Conservation (phyloP, 495 filamentous ascomycete species). For the Hypomontagnella monticulosa region DNA sequence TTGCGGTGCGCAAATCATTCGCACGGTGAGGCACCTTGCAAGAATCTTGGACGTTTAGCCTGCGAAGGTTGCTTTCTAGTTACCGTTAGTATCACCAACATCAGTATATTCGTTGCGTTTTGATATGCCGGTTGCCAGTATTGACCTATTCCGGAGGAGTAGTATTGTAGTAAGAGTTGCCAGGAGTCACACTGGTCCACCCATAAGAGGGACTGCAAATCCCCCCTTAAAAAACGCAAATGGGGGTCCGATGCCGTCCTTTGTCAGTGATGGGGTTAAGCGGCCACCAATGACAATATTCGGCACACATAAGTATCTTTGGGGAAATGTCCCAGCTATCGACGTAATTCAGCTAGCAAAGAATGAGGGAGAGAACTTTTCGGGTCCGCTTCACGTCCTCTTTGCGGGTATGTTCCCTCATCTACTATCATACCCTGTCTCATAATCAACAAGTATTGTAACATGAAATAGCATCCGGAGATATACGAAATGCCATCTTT, state of each 20-base stretch:
- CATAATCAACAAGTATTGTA: too few relatives aligned
- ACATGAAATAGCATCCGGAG: slow-evolving; percentile 53
- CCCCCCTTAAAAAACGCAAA: slow-evolving; percentile 35
- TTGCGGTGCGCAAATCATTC: slow-evolving; percentile 1
- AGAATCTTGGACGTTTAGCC: slow-evolving; percentile 1
- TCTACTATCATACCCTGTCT: too few relatives aligned
- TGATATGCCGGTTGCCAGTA: neutral
- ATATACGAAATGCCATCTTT: slow-evolving; percentile 56
- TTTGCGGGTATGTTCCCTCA: slow-evolving; percentile 49
- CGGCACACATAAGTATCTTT: slow-evolving; percentile 43
- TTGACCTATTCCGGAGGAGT: neutral
- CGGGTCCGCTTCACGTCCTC: slow-evolving; percentile 45
- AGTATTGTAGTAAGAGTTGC: slow-evolving; percentile 54
- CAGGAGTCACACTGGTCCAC: slow-evolving; percentile 45
- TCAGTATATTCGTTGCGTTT: neutral
- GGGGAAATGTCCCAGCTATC: slow-evolving; percentile 56
- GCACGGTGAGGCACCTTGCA: neutral
- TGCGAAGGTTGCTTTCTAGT: slow-evolving; percentile 16
- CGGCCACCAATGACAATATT: too few relatives aligned
- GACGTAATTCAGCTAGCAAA: slow-evolving; percentile 51
- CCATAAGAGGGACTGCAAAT: slow-evolving; percentile 53
- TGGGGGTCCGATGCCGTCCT: slow-evolving; percentile 46
- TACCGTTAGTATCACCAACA: neutral
- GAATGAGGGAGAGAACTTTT: slow-evolving; percentile 53
- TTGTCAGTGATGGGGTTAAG: neutral